Conservation (phyloP, 192 early-diverging fungal species). For the Coemansia sp. region DNA sequence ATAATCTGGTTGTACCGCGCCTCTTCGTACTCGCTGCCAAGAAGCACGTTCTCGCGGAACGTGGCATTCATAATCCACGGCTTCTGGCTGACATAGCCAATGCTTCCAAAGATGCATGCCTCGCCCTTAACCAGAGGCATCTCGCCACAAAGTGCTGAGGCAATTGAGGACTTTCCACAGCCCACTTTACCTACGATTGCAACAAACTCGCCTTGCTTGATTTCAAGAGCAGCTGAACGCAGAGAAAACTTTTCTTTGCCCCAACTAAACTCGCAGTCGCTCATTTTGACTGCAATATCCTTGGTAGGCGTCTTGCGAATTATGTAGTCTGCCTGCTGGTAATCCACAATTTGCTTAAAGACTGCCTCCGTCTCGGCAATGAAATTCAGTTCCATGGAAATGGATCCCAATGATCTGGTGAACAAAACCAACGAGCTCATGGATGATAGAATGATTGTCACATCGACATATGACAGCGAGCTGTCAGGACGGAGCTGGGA, state of each 20-base stretch:
- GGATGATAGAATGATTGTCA: slow-evolving; percentile 13
- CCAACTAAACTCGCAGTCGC: slow-evolving; percentile 26
- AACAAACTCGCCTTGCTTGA: slow-evolving; percentile 33
- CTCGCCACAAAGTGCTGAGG: slow-evolving; percentile 67
- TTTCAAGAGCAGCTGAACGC: slow-evolving; percentile 1
- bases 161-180: slow-evolving; percentile 61
- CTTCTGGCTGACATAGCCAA: slow-evolving; percentile 45
- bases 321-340: slow-evolving; percentile 1
- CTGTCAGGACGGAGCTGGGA: slow-evolving; percentile 41
- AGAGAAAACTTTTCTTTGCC: slow-evolving; percentile 22
- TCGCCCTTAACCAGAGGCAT: slow-evolving; percentile 74
- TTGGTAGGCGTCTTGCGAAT: background rate
- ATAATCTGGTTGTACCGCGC: slow-evolving; percentile 26
- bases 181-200: slow-evolving; percentile 62
- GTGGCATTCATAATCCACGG: slow-evolving; percentile 52
- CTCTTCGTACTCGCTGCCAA: slow-evolving; percentile 27
- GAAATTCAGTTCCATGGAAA: background rate
- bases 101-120: slow-evolving; percentile 67
- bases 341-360: background rate
- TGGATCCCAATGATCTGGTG: background rate
- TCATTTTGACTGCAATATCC: slow-evolving; percentile 7
- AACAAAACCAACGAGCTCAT: slow-evolving; percentile 12
- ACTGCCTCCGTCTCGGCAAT: slow-evolving; percentile 1
- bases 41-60: slow-evolving; percentile 46
- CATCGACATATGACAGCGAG: slow-evolving; percentile 20